These are phyloP conservation scores for Geranium brycei DNA, from an alignment of 345 rosid genomes.

Conservation along the genomic window DNA sequence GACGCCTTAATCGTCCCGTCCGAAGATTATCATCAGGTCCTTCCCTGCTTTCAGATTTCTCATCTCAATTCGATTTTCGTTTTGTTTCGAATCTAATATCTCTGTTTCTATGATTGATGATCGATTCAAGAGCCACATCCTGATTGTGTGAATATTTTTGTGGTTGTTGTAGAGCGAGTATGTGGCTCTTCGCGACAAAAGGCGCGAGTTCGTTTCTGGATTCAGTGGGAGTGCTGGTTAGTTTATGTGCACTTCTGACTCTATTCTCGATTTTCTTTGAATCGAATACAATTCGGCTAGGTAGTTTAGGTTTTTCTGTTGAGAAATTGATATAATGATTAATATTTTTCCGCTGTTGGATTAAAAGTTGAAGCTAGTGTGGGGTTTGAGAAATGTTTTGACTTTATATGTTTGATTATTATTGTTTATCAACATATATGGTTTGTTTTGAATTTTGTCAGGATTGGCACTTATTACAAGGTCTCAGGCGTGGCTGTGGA, in stretches of 20 bases:
- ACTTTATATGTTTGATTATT: no score
- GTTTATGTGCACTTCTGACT: conserved; percentile 4
- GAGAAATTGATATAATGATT: not conserved
- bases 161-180: conserved; percentile 60
- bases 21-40: conserved; percentile 88
- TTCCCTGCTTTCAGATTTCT: not conserved
- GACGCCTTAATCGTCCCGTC: conserved; percentile 77
- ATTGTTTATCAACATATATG: not conserved
- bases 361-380: no score
- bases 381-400: no score
- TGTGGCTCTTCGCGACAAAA: conserved; percentile 69
- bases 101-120: no score
- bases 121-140: no score
- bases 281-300: not conserved
- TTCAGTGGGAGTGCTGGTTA: conserved; percentile 89
- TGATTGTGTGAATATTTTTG: not conserved
- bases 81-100: no score
- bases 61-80: not conserved
- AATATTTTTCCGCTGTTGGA: not conserved
- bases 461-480: conserved; percentile 75
- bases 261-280: not conserved
- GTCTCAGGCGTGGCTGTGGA: conserved; percentile 73
- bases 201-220: conserved; percentile 84
- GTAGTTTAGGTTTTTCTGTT: not conserved
- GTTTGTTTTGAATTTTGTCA: conserved; percentile 15